Percentiles rank a stretch among this genome's conserved stretches.
phyloP scores from a whole-genome alignment of 495 filamentous ascomycete genomes.

The Aspergillus avenaceus region DNA sequence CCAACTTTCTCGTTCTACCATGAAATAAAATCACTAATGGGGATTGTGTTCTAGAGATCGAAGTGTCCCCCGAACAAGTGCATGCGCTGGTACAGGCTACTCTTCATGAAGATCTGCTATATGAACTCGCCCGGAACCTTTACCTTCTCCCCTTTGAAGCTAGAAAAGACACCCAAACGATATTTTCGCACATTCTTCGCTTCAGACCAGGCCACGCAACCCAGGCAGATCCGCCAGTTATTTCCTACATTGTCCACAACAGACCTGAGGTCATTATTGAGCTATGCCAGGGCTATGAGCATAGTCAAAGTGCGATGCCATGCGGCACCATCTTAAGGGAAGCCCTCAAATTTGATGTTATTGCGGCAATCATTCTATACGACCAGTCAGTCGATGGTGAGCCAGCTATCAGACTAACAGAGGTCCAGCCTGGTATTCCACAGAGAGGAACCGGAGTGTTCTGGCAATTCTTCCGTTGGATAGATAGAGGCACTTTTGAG shows the following conservation, averaged over 20 bases:
- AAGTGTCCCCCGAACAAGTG: slow-evolving; percentile 81
- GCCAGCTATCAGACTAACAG: slow-evolving; percentile 49
- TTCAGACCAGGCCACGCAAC: slow-evolving; percentile 59
- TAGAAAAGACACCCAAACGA: slow-evolving; percentile 82
- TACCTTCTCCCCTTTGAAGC: slow-evolving; percentile 89
- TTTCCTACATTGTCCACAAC: slow-evolving; percentile 79
- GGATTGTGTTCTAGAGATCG: slow-evolving; percentile 57
- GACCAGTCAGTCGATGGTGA: slow-evolving; percentile 71
- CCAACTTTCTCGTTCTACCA: neutral
- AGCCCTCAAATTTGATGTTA: slow-evolving; percentile 83
- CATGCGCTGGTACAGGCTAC: slow-evolving; percentile 73
- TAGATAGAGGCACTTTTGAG: slow-evolving; percentile 91
- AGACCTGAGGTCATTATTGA: slow-evolving; percentile 84
- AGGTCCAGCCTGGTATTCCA: slow-evolving; percentile 60
- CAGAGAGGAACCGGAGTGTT: slow-evolving; percentile 80
- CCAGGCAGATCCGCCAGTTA: slow-evolving; percentile 67
- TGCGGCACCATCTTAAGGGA: slow-evolving; percentile 90
- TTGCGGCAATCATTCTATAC: slow-evolving; percentile 85
- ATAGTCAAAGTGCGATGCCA: slow-evolving; percentile 86
- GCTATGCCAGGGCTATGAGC: slow-evolving; percentile 83
- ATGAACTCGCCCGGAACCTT: slow-evolving; percentile 72
- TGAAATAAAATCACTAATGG: neutral
- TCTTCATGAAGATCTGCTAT: slow-evolving; percentile 83
- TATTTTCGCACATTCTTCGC: slow-evolving; percentile 83
- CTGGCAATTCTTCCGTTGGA: slow-evolving; percentile 98